Base-by-base conservation (phyloP, 768 basidiomycete species). In the Russula ochroleuca region DNA sequence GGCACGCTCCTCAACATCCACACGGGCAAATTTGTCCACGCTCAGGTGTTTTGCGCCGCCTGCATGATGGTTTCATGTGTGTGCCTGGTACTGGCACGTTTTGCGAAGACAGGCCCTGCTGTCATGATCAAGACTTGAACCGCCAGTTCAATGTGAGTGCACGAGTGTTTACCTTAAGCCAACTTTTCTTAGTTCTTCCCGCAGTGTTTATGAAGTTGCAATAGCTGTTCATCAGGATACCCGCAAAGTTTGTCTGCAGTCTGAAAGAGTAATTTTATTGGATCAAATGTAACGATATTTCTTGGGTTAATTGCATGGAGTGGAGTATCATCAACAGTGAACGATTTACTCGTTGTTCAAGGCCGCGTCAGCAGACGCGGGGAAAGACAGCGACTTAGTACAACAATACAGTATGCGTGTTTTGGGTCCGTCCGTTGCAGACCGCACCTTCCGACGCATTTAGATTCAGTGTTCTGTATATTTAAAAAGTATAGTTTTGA, bases 1-100 rank as follows among this genome's bases (percentile, higher is more conserved):
- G 71, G 71, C 8, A 55, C 63, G 2, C 63, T 67, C 19, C 58
- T 67, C 37, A 54, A 67, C 59, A 23, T 64, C 28, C 4, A 47
- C 14, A 59, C 47, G 31, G 66, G 66, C 13, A 15, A 67, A 10
- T 67, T 60, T 31, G 2, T 65, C 15, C 64, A 40, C 35, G 54
- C 64, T 8, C 66, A 67, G 37, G 21, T 60, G 3, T 65, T 67
- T 50, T 49, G 66, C 35, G 66, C 48, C n/a, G 40, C 52, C 25
- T 23, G n/a, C 28, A 37, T 59, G 48, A 47, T 65, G 37, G 5
- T 45, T 33, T 47, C 57, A 2, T 43, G 45, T 3, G 17, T 23
- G 11, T 43, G 8, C 28, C 23, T 67, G n/a, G 38, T 40, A 8
- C 11, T 57, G 9, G 47, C 64, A 37, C 64, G 66, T 4, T 17